A percentile compares a stretch with the other conserved stretches of the same genome.
Evolutionary conservation across 768 basidiomycete genomes (phyloP).

Genomic region (Solioccasus polychromus): DNA sequence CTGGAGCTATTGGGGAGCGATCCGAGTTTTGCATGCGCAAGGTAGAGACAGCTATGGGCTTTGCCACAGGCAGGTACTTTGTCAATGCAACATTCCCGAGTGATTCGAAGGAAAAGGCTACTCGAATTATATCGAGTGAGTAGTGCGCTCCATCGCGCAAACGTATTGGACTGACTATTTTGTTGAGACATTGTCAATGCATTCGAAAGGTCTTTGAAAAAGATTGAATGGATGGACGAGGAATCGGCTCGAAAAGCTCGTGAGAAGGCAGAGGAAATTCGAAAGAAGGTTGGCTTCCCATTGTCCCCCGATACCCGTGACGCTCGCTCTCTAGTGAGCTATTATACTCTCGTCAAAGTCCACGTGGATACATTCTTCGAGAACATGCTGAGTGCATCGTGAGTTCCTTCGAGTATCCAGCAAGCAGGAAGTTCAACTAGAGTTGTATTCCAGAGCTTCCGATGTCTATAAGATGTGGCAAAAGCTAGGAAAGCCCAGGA

Average conservation of each 20-base stretch:
- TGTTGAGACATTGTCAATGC: slow-evolving; percentile 70
- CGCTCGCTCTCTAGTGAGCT: slow-evolving; percentile 64
- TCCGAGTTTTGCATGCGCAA: slow-evolving; percentile 76
- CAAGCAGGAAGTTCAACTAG: slow-evolving; percentile 5
- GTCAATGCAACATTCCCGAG: slow-evolving; percentile 81
- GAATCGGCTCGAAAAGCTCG: slow-evolving; percentile 77
- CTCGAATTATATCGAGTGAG: slow-evolving; percentile 76
- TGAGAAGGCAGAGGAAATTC: slow-evolving; percentile 60
- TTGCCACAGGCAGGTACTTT: slow-evolving; percentile 85
- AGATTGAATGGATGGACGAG: slow-evolving; percentile 91
- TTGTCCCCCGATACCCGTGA: slow-evolving; percentile 77
- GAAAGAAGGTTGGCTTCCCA: slow-evolving; percentile 93
- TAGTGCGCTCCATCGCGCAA: background rate
- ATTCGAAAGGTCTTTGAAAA: slow-evolving; percentile 73
- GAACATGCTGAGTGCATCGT: slow-evolving; percentile 71
- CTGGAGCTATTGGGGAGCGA: slow-evolving; percentile 80
- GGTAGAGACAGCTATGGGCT: slow-evolving; percentile 78
- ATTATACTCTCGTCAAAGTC: slow-evolving; percentile 71
- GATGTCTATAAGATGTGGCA: slow-evolving; percentile 71
- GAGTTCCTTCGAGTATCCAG: slow-evolving; percentile 5
- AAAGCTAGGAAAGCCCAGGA: slow-evolving; percentile 65
- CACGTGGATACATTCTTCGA: slow-evolving; percentile 74
- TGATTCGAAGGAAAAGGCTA: slow-evolving; percentile 75
- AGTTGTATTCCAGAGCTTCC: slow-evolving; percentile 40
- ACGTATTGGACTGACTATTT: slow-evolving; percentile 5